phyloP scores from a whole-genome alignment of 176 grass and related monocot species.

The Oryza australiensis region DNA sequence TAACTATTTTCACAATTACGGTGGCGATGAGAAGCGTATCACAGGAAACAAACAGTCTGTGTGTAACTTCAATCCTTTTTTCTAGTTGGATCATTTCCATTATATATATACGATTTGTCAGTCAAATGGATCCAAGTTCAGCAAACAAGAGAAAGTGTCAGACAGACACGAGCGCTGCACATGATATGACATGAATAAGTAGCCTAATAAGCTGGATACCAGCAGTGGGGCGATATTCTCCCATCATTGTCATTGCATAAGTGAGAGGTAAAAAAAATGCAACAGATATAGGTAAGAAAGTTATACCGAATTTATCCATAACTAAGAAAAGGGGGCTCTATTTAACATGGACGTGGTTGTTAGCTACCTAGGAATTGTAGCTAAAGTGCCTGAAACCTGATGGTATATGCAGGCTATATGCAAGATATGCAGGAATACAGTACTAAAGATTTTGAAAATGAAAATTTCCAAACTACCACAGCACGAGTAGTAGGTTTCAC shows the following conservation, averaged over 20 bases:
- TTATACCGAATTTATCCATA: neutral
- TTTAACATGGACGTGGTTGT: neutral
- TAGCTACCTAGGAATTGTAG: neutral
- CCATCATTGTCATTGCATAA: neutral
- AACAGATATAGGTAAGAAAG: neutral
- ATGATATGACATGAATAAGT: neutral
- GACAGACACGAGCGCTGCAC: neutral
- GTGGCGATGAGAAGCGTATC: neutral
- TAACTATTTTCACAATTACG: neutral
- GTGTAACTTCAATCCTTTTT: neutral
- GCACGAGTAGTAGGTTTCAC: neutral
- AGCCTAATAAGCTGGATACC: neutral
- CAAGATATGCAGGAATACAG: neutral
- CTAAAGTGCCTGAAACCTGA: conserved; percentile 1
- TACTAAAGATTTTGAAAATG: neutral
- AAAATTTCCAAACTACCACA: neutral
- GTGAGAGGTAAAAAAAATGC: neutral
- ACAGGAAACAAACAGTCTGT: neutral
- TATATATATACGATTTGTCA: neutral
- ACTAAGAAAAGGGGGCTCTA: neutral
- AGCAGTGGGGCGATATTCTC: neutral
- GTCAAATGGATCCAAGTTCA: neutral
- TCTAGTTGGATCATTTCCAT: neutral
- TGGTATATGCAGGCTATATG: neutral
- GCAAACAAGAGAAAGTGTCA: neutral